Evolutionary conservation across 352 stramenopile species (phyloP).

Genomic region (Globisporangium orthogonon): DNA sequence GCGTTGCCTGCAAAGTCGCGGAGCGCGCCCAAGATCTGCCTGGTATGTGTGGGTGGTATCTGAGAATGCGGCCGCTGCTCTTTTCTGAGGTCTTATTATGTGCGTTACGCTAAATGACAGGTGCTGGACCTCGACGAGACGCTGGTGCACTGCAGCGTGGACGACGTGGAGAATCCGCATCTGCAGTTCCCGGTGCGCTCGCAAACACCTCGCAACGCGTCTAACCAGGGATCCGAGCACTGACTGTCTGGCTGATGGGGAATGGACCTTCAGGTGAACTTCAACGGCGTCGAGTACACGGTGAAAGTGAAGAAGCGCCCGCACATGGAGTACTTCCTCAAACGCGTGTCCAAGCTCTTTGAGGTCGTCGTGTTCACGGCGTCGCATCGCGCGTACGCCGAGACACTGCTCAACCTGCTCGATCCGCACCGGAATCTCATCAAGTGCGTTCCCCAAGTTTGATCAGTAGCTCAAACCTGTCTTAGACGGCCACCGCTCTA

Average conservation of each 20-base stretch:
- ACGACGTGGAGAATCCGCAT: slow-evolving; percentile 91
- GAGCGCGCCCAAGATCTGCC: slow-evolving; percentile 59
- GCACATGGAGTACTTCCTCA: slow-evolving; percentile 94
- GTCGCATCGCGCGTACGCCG: slow-evolving; percentile 92
- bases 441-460: slow-evolving; percentile 38
- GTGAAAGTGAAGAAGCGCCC: slow-evolving; percentile 97
- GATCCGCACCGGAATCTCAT: slow-evolving; percentile 90
- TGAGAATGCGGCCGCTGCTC: too few relatives aligned
- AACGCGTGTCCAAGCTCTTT: slow-evolving; percentile 88
- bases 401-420: slow-evolving; percentile 96
- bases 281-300: slow-evolving; percentile 93
- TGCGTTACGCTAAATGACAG: slow-evolving; percentile 6
- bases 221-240: background rate
- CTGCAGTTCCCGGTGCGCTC: slow-evolving; percentile 90
- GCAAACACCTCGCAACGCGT: too few relatives aligned
- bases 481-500: too few relatives aligned
- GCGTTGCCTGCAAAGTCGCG: slow-evolving; percentile 50
- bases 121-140: slow-evolving; percentile 99
- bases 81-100: background rate
- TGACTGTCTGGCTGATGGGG: background rate
- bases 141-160: slow-evolving; percentile 98
- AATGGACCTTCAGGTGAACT: slow-evolving; percentile 57
- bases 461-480: too few relatives aligned
- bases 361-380: slow-evolving; percentile 99
- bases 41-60: slow-evolving; percentile 22